phyloP scores from a whole-genome alignment of 2,329 filamentous ascomycete species.

The Tetracladium maxilliforme region DNA sequence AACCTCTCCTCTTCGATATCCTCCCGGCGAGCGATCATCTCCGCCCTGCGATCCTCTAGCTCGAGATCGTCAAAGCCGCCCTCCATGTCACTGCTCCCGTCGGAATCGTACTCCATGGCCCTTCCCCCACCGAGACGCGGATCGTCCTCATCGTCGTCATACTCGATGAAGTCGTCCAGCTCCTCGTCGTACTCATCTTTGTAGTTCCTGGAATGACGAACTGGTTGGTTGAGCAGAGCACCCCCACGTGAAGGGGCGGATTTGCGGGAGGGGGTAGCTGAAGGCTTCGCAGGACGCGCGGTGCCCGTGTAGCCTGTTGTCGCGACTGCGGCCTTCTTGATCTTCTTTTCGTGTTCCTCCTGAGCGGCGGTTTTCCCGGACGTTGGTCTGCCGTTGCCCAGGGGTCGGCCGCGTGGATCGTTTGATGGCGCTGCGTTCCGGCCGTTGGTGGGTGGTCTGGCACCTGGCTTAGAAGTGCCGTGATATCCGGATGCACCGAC shows the following conservation, averaged over 20 bases:
- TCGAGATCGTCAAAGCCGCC: constrained; percentile 62
- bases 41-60: constrained; percentile 50
- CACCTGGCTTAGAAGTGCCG: constrained; percentile 5
- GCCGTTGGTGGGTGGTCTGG: too few relatives aligned
- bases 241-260: constrained; percentile 7
- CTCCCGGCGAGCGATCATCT: constrained; percentile 48
- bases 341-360: constrained; percentile 33
- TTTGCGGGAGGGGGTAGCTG: constrained; percentile 2
- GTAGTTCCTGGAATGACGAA: too few relatives aligned
- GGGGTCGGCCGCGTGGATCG: too few relatives aligned
- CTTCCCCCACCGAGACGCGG: constrained; percentile 23
- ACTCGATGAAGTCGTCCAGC: constrained; percentile 22
- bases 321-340: constrained; percentile 45
- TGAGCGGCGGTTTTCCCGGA: constrained; percentile 5
- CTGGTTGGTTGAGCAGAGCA: too few relatives aligned
- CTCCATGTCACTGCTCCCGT: constrained; percentile 65
- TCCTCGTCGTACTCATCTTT: constrained; percentile 10
- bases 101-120: constrained; percentile 40
- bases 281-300: constrained; percentile 30
- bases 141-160: constrained; percentile 45
- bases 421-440: too few relatives aligned
- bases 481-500: constrained; percentile 7
- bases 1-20: constrained; percentile 50
- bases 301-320: constrained; percentile 53
- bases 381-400: too few relatives aligned